phyloP scores from a whole-genome alignment of 176 grass and related monocot species.

The Carex kokanica region DNA sequence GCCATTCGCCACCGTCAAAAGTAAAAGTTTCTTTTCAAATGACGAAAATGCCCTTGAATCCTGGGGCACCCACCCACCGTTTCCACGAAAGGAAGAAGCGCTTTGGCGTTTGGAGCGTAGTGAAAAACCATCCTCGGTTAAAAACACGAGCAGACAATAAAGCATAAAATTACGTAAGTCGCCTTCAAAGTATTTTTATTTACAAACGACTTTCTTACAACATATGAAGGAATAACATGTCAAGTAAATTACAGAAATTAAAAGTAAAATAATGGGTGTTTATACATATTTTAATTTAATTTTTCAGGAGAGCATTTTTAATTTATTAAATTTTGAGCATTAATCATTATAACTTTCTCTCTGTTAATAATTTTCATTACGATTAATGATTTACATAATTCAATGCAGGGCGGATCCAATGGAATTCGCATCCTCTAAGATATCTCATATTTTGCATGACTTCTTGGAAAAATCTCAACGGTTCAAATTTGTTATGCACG shows the following conservation, averaged over 20 bases:
- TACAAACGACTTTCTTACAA: background rate
- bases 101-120: slow-evolving; percentile 3
- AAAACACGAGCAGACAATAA: too few relatives aligned
- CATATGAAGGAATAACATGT: too few relatives aligned
- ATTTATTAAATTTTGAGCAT: background rate
- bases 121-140: too few relatives aligned
- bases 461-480: too few relatives aligned
- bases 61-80: background rate
- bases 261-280: background rate
- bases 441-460: too few relatives aligned
- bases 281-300: background rate
- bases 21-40: background rate
- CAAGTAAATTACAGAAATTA: background rate
- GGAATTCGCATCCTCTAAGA: too few relatives aligned
- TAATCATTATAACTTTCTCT: background rate
- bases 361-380: background rate
- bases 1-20: slow-evolving; percentile 19
- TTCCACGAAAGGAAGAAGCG: background rate
- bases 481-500: too few relatives aligned
- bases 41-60: background rate
- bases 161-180: background rate
- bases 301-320: background rate
- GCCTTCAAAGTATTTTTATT: background rate
- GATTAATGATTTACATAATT: too few relatives aligned
- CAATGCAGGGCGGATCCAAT: too few relatives aligned